Conservation (phyloP, 2,329 filamentous ascomycete genomes). For the Arthroderma sp. region DNA sequence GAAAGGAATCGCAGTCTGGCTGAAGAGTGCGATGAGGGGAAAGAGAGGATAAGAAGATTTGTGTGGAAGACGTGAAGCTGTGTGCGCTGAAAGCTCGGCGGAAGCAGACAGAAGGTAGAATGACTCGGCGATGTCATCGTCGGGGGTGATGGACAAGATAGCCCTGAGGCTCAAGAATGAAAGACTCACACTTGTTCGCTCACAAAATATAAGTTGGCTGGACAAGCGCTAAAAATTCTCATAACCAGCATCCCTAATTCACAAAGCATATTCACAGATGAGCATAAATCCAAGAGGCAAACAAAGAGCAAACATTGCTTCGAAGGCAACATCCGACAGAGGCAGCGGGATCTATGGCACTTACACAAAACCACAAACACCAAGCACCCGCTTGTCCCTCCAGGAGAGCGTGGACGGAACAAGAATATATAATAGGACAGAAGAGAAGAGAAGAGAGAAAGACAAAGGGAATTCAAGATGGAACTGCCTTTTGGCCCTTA, state of each 20-base stretch:
- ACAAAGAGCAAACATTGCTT: conserved; percentile 1
- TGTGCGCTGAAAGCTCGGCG: conserved; percentile 2
- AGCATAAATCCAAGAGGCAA: background rate
- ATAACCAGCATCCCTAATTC: conserved; percentile 1
- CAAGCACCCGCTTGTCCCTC: background rate
- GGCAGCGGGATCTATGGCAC: background rate
- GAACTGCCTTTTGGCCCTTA: conserved; percentile 1
- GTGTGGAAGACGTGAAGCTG: background rate
- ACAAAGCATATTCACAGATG: conserved; percentile 1
- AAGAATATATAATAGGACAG: background rate
- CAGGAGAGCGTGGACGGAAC: background rate
- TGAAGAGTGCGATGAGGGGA: background rate
- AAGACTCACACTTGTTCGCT: background rate
- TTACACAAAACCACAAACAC: background rate
- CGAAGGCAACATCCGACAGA: conserved; percentile 1
- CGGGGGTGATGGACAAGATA: conserved; percentile 4
- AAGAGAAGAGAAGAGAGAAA: background rate
- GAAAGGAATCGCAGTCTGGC: background rate
- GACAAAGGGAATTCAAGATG: background rate
- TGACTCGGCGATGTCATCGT: conserved; percentile 1
- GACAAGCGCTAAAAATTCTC: background rate
- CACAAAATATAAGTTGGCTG: background rate
- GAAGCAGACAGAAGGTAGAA: background rate
- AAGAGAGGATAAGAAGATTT: background rate
- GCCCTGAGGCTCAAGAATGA: background rate